These are phyloP conservation scores for Glycyrrhiza uralensis DNA, from an alignment of 306 rosid species.

Conservation along the genomic window DNA sequence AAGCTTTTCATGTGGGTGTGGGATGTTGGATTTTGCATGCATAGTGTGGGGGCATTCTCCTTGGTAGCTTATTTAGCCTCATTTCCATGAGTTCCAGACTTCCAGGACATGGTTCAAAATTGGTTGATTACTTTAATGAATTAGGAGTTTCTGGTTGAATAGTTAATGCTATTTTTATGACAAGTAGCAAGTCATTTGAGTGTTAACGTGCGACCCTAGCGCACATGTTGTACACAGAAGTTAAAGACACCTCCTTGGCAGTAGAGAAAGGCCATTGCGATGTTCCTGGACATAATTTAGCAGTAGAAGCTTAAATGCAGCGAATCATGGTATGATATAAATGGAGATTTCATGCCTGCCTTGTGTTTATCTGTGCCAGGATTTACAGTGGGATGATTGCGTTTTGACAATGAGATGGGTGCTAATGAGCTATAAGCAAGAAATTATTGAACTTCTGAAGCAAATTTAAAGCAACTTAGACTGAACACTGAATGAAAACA, in stretches of 20 bases:
- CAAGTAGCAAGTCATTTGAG: not conserved
- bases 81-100: slow-evolving; percentile 18
- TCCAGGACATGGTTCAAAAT: not conserved
- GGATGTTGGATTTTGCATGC: slow-evolving; percentile 20
- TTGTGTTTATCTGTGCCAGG: not conserved
- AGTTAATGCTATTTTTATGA: not conserved
- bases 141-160: not conserved
- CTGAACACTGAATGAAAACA: not conserved
- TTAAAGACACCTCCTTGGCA: not conserved
- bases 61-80: not conserved
- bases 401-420: not conserved
- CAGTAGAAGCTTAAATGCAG: not conserved
- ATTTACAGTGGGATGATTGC: not conserved
- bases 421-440: slow-evolving; percentile 3
- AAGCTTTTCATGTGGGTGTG: not conserved
- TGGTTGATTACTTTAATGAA: not conserved
- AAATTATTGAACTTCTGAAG: slow-evolving; percentile 1
- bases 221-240: not conserved
- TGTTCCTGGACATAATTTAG: not conserved
- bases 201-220: not conserved
- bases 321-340: not conserved
- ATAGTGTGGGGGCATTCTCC: not conserved
- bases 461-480: not conserved
- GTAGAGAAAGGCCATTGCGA: not conserved
- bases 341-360: not conserved